Evolutionary conservation across 2,329 filamentous ascomycete species (phyloP).

Genomic region (Alternaria longipes): DNA sequence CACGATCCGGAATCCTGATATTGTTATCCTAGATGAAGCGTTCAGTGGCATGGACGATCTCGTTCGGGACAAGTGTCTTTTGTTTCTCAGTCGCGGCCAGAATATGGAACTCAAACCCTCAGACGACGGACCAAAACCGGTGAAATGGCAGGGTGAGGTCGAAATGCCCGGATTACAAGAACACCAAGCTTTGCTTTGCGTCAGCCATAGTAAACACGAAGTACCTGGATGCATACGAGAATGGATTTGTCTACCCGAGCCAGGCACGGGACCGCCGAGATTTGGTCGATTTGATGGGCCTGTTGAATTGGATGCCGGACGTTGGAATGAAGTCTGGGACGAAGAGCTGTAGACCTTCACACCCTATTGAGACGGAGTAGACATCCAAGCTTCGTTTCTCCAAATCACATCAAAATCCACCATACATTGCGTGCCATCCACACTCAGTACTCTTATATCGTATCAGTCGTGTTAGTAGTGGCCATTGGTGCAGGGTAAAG

Average conservation of each 20-base stretch:
- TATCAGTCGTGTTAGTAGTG: not conserved
- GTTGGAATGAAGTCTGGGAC: conserved; percentile 69
- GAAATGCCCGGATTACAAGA: conserved; percentile 70
- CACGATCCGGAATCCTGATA: conserved; percentile 56
- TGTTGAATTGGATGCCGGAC: conserved; percentile 63
- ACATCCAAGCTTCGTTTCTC: not conserved
- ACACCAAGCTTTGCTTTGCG: conserved; percentile 85
- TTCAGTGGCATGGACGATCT: conserved; percentile 61
- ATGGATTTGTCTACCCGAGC: conserved; percentile 86
- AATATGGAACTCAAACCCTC: conserved; percentile 45
- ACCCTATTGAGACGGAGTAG: no score
- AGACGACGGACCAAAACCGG: conserved; percentile 41
- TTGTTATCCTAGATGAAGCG: conserved; percentile 62
- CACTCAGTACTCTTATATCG: not conserved
- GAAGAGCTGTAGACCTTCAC: conserved; percentile 7
- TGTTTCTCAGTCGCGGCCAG: conserved; percentile 71
- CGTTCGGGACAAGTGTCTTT: conserved; percentile 84
- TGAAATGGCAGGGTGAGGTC: conserved; percentile 61
- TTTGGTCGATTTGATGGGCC: conserved; percentile 72
- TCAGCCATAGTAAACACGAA: conserved; percentile 90
- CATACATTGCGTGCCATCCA: not conserved
- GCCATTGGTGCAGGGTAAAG: not conserved
- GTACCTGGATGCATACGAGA: conserved; percentile 83
- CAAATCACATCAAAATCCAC: not conserved
- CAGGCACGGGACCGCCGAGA: conserved; percentile 70